Conservation (phyloP, 2,329 filamentous ascomycete genomes). For the Verticillium alfalfae region DNA sequence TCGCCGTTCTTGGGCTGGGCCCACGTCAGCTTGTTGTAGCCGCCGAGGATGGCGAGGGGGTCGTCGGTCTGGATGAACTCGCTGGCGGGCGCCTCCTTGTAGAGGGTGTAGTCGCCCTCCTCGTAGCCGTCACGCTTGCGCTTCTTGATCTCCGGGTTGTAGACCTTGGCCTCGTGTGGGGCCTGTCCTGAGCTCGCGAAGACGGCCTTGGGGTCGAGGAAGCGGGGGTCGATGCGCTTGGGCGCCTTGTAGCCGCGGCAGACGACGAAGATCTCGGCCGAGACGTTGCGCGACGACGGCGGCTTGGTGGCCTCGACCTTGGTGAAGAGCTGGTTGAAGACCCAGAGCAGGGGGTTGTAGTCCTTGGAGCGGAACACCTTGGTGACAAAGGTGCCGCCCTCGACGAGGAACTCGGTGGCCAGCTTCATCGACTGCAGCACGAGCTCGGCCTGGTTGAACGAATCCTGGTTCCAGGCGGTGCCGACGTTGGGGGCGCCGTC, state of each 20-base stretch:
- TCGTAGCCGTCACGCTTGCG: constrained; percentile 96
- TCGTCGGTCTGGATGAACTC: constrained; percentile 93
- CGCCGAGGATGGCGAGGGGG: constrained; percentile 86
- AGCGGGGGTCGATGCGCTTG: constrained; percentile 86
- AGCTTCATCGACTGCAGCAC: constrained; percentile 87
- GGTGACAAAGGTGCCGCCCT: constrained; percentile 90
- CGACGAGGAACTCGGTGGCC: constrained; percentile 84
- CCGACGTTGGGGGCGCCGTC: constrained; percentile 97
- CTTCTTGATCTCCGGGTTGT: constrained; percentile 97
- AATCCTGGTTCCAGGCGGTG: constrained; percentile 97
- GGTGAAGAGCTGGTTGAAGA: constrained; percentile 92
- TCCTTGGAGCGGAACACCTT: constrained; percentile 98
- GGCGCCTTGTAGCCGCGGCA: constrained; percentile 94
- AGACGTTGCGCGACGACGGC: constrained; percentile 90
- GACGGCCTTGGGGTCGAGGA: constrained; percentile 82
- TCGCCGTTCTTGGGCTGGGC: constrained; percentile 75
- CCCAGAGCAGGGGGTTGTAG: constrained; percentile 90
- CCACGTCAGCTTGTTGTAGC: constrained; percentile 79
- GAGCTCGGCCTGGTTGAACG: constrained; percentile 93
- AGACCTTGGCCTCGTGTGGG: constrained; percentile 95
- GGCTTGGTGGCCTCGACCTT: constrained; percentile 98
- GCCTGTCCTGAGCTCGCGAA: constrained; percentile 84
- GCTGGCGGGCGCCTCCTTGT: constrained; percentile 80
- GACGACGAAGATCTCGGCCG: constrained; percentile 97
- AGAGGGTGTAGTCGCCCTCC: constrained; percentile 89